Evolutionary conservation across 2,329 filamentous ascomycete species (phyloP).

Genomic region (Fusarium camptoceras): DNA sequence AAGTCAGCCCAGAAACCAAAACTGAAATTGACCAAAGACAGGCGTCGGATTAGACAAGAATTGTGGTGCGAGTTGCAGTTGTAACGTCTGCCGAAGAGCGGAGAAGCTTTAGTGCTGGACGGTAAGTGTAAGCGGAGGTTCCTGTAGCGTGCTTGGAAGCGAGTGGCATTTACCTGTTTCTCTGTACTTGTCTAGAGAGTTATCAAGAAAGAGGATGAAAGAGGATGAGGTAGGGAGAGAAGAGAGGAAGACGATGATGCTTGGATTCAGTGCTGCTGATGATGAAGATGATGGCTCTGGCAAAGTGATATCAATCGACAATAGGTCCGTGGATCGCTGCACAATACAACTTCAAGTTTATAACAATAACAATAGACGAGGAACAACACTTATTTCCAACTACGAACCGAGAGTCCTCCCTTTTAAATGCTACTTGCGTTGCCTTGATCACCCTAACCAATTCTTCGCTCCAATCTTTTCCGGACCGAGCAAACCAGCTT

Average conservation of each 20-base stretch:
- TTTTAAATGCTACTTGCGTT: background rate
- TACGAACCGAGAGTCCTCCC: background rate
- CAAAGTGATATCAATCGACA: background rate
- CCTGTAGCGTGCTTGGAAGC: constrained; percentile 11
- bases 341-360: background rate
- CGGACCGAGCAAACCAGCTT: constrained; percentile 21
- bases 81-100: constrained; percentile 34
- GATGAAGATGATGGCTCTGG: background rate
- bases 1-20: constrained; percentile 8
- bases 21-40: constrained; percentile 22
- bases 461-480: constrained; percentile 7
- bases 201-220: background rate
- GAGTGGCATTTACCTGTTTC: constrained; percentile 10
- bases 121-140: constrained; percentile 22
- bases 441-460: background rate
- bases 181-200: background rate
- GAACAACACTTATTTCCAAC: background rate
- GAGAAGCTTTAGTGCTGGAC: constrained; percentile 23
- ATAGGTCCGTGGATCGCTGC: background rate
- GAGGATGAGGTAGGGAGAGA: background rate
- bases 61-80: constrained; percentile 25
- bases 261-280: background rate
- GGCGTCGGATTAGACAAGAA: constrained; percentile 30
- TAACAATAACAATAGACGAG: background rate
- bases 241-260: background rate